Conservation (phyloP, 768 basidiomycete genomes). For the Piloderma croceum region DNA sequence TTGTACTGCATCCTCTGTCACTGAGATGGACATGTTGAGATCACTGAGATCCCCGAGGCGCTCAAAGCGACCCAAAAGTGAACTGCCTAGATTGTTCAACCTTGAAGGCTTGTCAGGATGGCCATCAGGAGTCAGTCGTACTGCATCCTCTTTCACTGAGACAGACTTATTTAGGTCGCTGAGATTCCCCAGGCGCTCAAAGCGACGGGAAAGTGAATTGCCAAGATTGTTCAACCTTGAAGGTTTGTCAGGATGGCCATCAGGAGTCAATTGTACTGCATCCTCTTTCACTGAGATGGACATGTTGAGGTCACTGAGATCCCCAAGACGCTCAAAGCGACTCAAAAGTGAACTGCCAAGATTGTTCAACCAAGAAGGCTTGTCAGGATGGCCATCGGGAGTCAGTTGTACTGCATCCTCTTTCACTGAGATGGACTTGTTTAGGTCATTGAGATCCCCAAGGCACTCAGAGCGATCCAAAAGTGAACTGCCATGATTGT, state of each 20-base stretch:
- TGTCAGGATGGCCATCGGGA: constrained; percentile 5
- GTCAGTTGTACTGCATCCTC: constrained; percentile 13
- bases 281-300: constrained; percentile 11
- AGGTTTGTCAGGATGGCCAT: constrained; percentile 13
- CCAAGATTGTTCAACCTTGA: constrained; percentile 17
- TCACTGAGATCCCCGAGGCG: constrained; percentile 17
- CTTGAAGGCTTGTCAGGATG: constrained; percentile 1
- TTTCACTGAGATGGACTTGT: constrained; percentile 18
- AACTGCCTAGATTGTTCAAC: constrained; percentile 18
- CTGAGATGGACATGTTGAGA: constrained; percentile 17
- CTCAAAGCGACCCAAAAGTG: constrained; percentile 19
- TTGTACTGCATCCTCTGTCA: constrained; percentile 9
- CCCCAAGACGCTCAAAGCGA: constrained; percentile 22
- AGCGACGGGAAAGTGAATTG: constrained; percentile 15
- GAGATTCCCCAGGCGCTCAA: constrained; percentile 15
- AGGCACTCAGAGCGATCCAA: constrained; percentile 15
- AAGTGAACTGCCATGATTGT: constrained; percentile 17
- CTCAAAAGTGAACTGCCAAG: constrained; percentile 10
- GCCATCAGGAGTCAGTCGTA: constrained; percentile 4
- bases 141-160: constrained; percentile 4
- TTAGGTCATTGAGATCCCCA: constrained; percentile 8
- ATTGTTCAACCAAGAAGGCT: constrained; percentile 1
- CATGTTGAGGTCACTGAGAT: constrained; percentile 19
- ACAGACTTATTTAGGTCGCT: constrained; percentile 21
- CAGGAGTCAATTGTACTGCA: constrained; percentile 11